A percentile compares a stretch with the other conserved stretches of the same genome.
Conservation (phyloP, 257 asterid species). For the Schizonepeta tenuifolia region DNA sequence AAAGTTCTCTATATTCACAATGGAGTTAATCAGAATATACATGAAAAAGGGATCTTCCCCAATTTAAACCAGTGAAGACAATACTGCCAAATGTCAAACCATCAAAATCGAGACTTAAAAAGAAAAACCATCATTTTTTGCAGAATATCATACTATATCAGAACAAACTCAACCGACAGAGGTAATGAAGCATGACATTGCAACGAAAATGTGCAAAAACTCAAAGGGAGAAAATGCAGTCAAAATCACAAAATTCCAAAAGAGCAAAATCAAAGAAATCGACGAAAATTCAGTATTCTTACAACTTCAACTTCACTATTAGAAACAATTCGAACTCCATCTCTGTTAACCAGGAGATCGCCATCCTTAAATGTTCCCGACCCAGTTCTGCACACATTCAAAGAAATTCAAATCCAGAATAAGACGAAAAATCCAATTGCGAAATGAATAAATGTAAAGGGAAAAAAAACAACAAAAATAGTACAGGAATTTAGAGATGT, state of each 20-base stretch:
- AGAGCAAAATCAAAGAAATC: neutral
- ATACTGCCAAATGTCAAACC: conserved; percentile 18
- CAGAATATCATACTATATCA: neutral
- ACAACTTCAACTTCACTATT: conserved; percentile 75
- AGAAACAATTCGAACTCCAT: conserved; percentile 89
- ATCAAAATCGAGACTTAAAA: neutral
- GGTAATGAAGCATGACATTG: conserved; percentile 12
- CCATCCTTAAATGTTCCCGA: conserved; percentile 99
- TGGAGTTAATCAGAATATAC: neutral
- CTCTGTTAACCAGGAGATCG: conserved; percentile 89
- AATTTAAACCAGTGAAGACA: conserved; percentile 12
- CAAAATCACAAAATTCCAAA: conserved; percentile 6
- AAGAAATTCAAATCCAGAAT: conserved; percentile 31
- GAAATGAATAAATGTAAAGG: neutral
- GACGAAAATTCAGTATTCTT: conserved; percentile 19
- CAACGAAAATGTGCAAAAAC: conserved; percentile 16
- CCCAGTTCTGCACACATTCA: conserved; percentile 58
- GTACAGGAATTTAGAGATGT: conserved; percentile 92
- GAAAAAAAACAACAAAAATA: neutral
- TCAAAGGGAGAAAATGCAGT: conserved; percentile 19
- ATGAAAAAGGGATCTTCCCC: conserved; percentile 17
- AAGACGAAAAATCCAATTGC: neutral
- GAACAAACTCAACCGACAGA: conserved; percentile 19
- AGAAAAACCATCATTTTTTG: neutral
- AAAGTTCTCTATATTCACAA: conserved; percentile 1